These are phyloP conservation scores for Lindgomyces ingoldianus DNA, from an alignment of 495 filamentous ascomycete genomes.

Conservation along the genomic window DNA sequence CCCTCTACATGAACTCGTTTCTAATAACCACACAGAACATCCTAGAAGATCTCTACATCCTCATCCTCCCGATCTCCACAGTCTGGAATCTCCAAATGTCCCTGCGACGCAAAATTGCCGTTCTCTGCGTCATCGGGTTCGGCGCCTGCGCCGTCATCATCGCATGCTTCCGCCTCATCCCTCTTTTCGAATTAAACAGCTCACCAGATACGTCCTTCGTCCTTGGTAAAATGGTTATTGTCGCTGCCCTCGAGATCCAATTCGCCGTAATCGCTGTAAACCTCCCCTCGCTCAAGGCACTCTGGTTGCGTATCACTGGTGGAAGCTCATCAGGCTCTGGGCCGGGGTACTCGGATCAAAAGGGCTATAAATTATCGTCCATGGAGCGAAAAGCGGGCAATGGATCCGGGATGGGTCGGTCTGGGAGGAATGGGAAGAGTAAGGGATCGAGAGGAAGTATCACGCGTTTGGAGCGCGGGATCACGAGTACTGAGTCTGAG, in stretches of 20 bases:
- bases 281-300: constrained; percentile 35
- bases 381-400: neutral
- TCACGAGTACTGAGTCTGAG: constrained; percentile 13
- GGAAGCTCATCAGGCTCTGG: constrained; percentile 5
- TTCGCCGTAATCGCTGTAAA: constrained; percentile 44
- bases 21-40: constrained; percentile 26
- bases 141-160: constrained; percentile 38
- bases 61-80: constrained; percentile 42
- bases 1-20: neutral
- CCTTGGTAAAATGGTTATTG: constrained; percentile 44
- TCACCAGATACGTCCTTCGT: constrained; percentile 38
- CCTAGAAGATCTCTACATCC: constrained; percentile 42
- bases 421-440: neutral
- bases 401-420: neutral
- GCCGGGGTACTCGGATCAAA: neutral
- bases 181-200: constrained; percentile 33
- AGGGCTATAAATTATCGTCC: constrained; percentile 17
- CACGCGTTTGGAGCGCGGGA: constrained; percentile 15
- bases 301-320: constrained; percentile 23
- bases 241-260: constrained; percentile 41
- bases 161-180: constrained; percentile 30
- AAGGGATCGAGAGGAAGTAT: constrained; percentile 11
- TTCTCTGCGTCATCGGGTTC: constrained; percentile 26
- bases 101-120: constrained; percentile 12
- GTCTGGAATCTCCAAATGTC: constrained; percentile 43